phyloP scores from a whole-genome alignment of 768 basidiomycete genomes.

The Rhodotorula babjevae region DNA sequence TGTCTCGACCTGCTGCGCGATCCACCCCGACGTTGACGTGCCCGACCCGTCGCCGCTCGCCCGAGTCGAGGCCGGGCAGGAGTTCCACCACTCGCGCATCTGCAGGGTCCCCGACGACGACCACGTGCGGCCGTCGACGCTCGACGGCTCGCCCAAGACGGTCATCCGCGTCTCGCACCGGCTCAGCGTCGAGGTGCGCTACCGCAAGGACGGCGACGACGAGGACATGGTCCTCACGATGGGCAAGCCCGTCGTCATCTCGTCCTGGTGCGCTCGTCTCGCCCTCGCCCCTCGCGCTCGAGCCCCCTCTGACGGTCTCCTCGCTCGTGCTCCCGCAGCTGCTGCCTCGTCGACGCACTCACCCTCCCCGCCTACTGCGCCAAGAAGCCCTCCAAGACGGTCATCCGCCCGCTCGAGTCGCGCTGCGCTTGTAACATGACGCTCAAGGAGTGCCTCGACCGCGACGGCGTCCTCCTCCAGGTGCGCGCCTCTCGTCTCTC shows the following conservation, averaged over 20 bases:
- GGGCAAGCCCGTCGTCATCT: constrained; percentile 22
- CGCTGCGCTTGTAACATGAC: constrained; percentile 6
- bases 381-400: background rate
- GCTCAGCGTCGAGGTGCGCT: constrained; percentile 20
- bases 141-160: constrained; percentile 5
- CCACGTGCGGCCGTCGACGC: constrained; percentile 24
- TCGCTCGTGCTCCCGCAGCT: background rate
- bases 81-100: constrained; percentile 20
- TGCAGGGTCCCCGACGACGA: constrained; percentile 32
- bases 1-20: background rate
- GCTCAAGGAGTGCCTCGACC: constrained; percentile 2
- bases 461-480: background rate
- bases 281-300: background rate
- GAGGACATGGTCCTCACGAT: constrained; percentile 28
- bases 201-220: background rate
- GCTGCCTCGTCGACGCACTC: constrained; percentile 23
- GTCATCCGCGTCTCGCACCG: constrained; percentile 24
- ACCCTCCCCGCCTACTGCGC: constrained; percentile 22
- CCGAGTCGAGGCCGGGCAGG: background rate
- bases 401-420: background rate
- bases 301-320: no score
- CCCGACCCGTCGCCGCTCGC: constrained; percentile 21
- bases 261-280: constrained; percentile 13
- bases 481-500: background rate
- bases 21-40: constrained; percentile 9